Conservation (phyloP, 306 rosid genomes). For the Aeschynomene evenia region DNA sequence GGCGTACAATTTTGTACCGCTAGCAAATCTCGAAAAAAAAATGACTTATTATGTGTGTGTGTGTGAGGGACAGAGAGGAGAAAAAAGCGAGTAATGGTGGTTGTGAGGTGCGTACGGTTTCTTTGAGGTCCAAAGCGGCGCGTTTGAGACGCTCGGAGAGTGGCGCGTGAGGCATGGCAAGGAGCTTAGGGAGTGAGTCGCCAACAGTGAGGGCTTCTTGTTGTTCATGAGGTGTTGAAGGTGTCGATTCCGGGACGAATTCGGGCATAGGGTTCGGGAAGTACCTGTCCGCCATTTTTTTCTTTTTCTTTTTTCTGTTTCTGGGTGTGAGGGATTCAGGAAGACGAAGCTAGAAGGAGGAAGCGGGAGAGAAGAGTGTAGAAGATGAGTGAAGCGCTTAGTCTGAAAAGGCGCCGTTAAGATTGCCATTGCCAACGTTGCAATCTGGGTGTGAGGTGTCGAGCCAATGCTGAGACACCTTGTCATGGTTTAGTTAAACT, state of each 20-base stretch:
- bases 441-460: neutral
- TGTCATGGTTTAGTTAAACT: no score
- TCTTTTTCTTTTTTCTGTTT: neutral
- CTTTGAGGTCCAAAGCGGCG: constrained; percentile 75
- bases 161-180: constrained; percentile 52
- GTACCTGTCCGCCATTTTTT: constrained; percentile 61
- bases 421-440: neutral
- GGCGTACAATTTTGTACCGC: no score
- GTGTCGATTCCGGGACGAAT: constrained; percentile 52
- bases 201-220: constrained; percentile 29
- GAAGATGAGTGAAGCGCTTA: neutral
- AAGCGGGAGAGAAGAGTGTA: neutral
- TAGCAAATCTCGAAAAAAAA: no score
- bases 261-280: constrained; percentile 61
- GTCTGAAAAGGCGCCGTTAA: neutral
- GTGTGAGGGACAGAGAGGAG: neutral
- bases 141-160: constrained; percentile 67
- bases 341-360: neutral
- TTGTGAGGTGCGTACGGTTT: constrained; percentile 42
- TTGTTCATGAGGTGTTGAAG: constrained; percentile 31
- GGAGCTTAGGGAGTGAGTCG: constrained; percentile 55
- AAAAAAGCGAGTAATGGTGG: neutral
- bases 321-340: neutral
- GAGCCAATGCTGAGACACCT: neutral
- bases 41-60: no score